Evolutionary conservation across 2,329 filamentous ascomycete genomes (phyloP), one percentile per base, ranked within the genome.

Genomic region (Fusarium pseudocircinatum): DNA sequence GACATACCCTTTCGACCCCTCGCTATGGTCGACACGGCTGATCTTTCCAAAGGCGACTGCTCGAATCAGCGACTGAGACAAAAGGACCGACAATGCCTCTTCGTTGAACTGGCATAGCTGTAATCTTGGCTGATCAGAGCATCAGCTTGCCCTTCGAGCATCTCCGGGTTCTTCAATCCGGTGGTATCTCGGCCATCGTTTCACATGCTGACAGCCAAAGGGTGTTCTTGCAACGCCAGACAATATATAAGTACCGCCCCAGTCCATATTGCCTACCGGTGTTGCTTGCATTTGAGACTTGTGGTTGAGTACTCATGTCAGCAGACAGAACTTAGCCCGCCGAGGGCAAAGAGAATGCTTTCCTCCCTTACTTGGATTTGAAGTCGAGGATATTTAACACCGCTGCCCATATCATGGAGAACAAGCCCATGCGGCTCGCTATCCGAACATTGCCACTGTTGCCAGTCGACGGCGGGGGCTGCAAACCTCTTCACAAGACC

Each of bases 241-340:
- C 91, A 94, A 79, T 92, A 92, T 5, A 80, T 94, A 46, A 94
- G 94, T 78, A 91, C 89, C 13, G 91, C 85, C 0, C 85, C 87
- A 3, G 85, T 87, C 2, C 86, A 87, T 24, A 24, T 34, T 11
- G 6, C 12, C 34, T 6, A 8, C 8, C 7, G 4, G 6, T 11
- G 12, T 15, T 24, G 7, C 10, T 11, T 11, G 30, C 12, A n/a
- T 4, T 24, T 20, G 12, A 34, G 11, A 10, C 12, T 13, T 24
- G 8, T 50, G 22, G n/a, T 14, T 24, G 16, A 15, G 16, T 24
- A 4, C 16, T 20, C n/a, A 7, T 9, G 6, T n/a, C 28, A 30
- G 15, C 30, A 34, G 11, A 11, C 16, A 24, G 16, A 7, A 6
- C 47, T 20, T 20, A 2, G 47, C 12, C 14, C 8, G 1, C 30